Base-by-base conservation (phyloP, 2,329 filamentous ascomycete species). In the Verticillium tricorpus region DNA sequence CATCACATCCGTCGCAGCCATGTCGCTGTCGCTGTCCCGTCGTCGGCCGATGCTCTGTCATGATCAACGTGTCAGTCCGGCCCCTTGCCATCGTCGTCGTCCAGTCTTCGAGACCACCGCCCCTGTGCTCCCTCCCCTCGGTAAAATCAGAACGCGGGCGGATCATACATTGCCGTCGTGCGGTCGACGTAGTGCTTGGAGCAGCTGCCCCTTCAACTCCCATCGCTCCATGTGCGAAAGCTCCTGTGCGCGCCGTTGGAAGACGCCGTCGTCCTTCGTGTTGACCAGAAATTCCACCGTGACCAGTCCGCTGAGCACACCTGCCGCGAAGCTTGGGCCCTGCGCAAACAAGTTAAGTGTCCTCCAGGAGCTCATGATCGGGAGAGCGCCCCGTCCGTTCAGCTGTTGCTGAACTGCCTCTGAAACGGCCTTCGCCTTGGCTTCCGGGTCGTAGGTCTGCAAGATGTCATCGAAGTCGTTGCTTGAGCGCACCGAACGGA, bases 141-240 rank as follows among this genome's bases (percentile, higher is more conserved):
- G 19, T n/a, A n/a, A 40, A 40, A 40, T 40, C n/a, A 50, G 19
- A 22, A 22, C 22, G n/a, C 12, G 45, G 45, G 45, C 45, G 45
- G 60, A 25, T 69, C 74, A 65, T 76, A 77, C 75, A 62, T 71
- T 65, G 50, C 71, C 72, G 52, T 77, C 73, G 17, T 69, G 65
- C 7, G 63, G 61, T 40, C 59, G 67, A 31, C 34, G 17, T 17
- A 62, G 39, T 60, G 63, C 65, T 15, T 67, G 59, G 15, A 55
- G 60, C 35, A 72, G 66, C 17, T 69, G 67, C 1, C 62, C 59
- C 19, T 59, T 32, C 55, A 77, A 73, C 3, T 72, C 67, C 1
- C 37, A 45, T n/a, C 69, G 66, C 0, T 68, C 50, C 5, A 76
- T 61, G 19, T 59, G 63, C 54, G 70, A 66, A 45, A 76, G 67